Percentiles rank a stretch among this genome's conserved stretches.
phyloP scores from a whole-genome alignment of 2,329 filamentous ascomycete species.

The Lanzia echinophila region DNA sequence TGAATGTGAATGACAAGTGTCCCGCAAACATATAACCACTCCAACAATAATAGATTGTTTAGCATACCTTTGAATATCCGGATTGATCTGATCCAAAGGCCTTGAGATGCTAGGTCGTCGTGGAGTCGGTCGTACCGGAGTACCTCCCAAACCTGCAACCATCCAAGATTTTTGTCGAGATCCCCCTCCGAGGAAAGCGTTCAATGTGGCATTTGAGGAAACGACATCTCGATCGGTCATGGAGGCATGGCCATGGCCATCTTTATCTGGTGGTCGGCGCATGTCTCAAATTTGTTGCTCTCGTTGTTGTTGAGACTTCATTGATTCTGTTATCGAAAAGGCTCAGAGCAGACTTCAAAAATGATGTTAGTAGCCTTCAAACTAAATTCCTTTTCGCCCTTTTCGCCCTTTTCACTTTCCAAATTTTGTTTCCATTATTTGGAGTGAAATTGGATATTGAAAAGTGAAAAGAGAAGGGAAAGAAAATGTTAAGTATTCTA shows the following conservation, averaged over 20 bases:
- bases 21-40: neutral
- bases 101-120: conserved; percentile 19
- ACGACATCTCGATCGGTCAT: conserved; percentile 28
- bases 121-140: conserved; percentile 27
- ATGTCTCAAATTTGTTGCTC: conserved; percentile 20
- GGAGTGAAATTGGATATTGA: too few relatives aligned
- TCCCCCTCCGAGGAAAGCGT: conserved; percentile 30
- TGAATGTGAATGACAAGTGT: neutral
- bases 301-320: conserved; percentile 14
- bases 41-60: too few relatives aligned
- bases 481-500: too few relatives aligned
- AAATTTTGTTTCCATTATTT: too few relatives aligned
- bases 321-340: conserved; percentile 13
- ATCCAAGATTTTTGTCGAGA: conserved; percentile 31
- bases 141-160: conserved; percentile 17
- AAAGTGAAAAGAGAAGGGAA: too few relatives aligned
- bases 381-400: neutral
- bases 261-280: conserved; percentile 30
- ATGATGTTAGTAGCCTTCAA: neutral
- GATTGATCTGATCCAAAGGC: conserved; percentile 10
- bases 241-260: conserved; percentile 15
- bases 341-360: conserved; percentile 8
- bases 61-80: conserved; percentile 16
- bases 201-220: conserved; percentile 30
- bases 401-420: too few relatives aligned